These are phyloP conservation scores for Candida boleticola DNA, from an alignment of 805 yeast species.

Conservation along the genomic window DNA sequence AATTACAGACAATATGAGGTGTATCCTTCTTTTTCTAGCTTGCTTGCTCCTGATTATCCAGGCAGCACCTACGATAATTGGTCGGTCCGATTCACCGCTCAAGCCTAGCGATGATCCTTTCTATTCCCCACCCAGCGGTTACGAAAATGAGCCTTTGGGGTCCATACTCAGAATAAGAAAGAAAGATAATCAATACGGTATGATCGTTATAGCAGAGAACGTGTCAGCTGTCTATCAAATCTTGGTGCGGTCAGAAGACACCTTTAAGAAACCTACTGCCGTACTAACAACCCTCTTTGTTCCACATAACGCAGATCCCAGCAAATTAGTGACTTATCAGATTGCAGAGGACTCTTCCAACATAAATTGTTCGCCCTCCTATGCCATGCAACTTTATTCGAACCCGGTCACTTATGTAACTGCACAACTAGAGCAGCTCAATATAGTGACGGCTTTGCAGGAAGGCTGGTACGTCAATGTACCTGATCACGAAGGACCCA, in stretches of 20 bases:
- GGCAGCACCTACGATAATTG: too few species aligned
- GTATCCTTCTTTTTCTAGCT: too few species aligned
- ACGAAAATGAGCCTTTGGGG: conserved; percentile 18
- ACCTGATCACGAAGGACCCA: conserved; percentile 29
- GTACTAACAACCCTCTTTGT: conserved; percentile 18
- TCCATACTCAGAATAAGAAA: conserved; percentile 20
- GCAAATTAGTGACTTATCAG: conserved; percentile 21
- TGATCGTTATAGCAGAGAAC: conserved; percentile 15
- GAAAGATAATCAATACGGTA: conserved; percentile 17
- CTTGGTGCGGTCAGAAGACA: conserved; percentile 19
- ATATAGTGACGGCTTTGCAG: conserved; percentile 16
- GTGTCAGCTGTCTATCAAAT: conserved; percentile 21
- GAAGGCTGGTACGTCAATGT: conserved; percentile 17
- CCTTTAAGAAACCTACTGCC: conserved; percentile 16
- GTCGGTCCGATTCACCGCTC: conserved; percentile 6
- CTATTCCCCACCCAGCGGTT: conserved; percentile 22
- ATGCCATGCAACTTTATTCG: conserved; percentile 15
- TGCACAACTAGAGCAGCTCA: conserved; percentile 15
- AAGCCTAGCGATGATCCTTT: conserved; percentile 16
- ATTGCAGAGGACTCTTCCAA: conserved; percentile 19
- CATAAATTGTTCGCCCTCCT: conserved; percentile 20
- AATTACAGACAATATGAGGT: too few species aligned
- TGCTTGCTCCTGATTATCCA: too few species aligned
- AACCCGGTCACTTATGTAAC: conserved; percentile 8
- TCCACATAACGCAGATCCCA: conserved; percentile 23